Percentiles rank a stretch among this genome's conserved stretches.
Conservation (phyloP, 371 early-diverging fungal genomes). For the Phascolomyces articulosus region DNA sequence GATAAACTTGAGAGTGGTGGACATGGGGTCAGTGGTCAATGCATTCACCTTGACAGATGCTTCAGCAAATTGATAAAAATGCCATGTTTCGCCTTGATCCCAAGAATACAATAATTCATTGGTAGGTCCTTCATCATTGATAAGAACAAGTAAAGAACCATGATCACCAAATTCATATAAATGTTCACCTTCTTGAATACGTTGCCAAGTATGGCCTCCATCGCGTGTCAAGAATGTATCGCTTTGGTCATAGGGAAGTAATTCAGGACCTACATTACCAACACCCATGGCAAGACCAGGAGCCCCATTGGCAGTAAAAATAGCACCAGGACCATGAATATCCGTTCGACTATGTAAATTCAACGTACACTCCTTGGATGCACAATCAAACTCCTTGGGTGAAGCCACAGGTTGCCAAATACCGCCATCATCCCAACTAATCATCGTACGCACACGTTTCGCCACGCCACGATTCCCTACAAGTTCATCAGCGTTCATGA, state of each 20-base stretch:
- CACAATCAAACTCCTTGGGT: conserved; percentile 63
- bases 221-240: conserved; percentile 84
- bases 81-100: conserved; percentile 76
- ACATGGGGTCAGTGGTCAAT: conserved; percentile 65
- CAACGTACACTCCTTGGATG: conserved; percentile 61
- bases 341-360: conserved; percentile 80
- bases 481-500: conserved; percentile 71
- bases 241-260: conserved; percentile 63
- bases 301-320: conserved; percentile 75
- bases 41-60: conserved; percentile 48
- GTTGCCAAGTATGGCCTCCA: conserved; percentile 78
- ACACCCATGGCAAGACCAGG: conserved; percentile 91
- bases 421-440: conserved; percentile 88
- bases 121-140: conserved; percentile 75
- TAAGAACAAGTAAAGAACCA: conserved; percentile 72
- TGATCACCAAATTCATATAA: conserved; percentile 85
- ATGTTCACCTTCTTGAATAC: conserved; percentile 59
- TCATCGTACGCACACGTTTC: conserved; percentile 74
- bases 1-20: conserved; percentile 59
- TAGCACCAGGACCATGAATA: conserved; percentile 61
- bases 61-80: conserved; percentile 46
- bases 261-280: conserved; percentile 80
- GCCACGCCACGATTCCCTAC: conserved; percentile 45
- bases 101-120: conserved; percentile 67
- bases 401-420: conserved; percentile 72